Evolutionary conservation across 2,329 filamentous ascomycete species (phyloP), one percentile per base, ranked within the genome.

Genomic region (Epichloe gansuensis): DNA sequence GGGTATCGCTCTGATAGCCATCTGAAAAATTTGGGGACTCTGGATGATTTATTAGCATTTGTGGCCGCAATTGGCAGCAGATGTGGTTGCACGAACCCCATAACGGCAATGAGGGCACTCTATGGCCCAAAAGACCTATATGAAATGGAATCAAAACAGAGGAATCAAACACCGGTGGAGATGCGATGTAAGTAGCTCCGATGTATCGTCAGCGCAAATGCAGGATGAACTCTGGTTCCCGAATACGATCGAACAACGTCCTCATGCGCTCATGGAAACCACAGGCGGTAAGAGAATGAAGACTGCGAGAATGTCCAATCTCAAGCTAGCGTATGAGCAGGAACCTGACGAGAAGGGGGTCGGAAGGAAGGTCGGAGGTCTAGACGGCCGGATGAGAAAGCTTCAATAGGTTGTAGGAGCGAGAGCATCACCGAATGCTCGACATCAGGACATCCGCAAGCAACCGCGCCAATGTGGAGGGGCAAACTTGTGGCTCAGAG

Each of bases 1-100:
- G 93, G 93, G 80, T 98, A 98, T 62, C 94, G 85, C 80, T 98
- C 94, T 55, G 90, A 96, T 77, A 98, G 86, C 93, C 94, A 98
- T 80, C 93, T 81, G 75, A 95, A 95, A 76, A 95, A 95, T 67
- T 95, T 95, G 66, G 86, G 86, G 58, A 82, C 78, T 77, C 79
- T 79, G 56, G 25, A 46, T 36, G 48, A 49, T 54, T 34, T 6
- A 46, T 51, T 35, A 46, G 43, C n/a, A 15, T 40, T 21, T 21
- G 3, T 35, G 15, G 43, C 17, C 35, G 15, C n/a, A 23, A 23
- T 41, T 49, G 49, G 41, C 21, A 44, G 8, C 8, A 41, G 27
- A 46, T 41, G 34, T 12, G 41, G 34, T 49, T 49, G 31, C 23
- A 57, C 59, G 23, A 51, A 64, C 66, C 64, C 64, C 66, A 67